Evolutionary conservation across 306 rosid genomes (phyloP).

Genomic region (Morella rubra): DNA sequence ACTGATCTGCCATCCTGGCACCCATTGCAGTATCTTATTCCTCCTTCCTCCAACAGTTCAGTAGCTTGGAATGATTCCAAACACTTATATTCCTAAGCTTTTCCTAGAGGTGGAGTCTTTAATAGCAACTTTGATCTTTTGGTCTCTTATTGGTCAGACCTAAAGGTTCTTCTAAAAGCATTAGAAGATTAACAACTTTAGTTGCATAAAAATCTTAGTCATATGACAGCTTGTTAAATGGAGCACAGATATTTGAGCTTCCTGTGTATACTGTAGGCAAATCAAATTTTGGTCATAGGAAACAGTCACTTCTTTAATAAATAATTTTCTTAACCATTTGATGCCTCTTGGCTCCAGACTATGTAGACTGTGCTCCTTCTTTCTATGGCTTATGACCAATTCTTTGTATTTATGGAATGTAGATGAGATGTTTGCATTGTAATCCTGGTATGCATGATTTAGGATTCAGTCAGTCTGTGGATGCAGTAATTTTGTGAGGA

Average conservation of each 20-base stretch:
- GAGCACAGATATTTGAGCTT: background rate
- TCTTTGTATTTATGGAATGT: background rate
- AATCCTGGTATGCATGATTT: background rate
- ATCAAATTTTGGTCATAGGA: background rate
- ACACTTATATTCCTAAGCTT: background rate
- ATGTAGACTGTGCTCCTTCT: background rate
- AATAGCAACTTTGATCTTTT: conserved; percentile 1
- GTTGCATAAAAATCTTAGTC: background rate
- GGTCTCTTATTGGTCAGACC: background rate
- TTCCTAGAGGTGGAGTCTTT: background rate
- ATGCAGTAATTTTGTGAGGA: background rate
- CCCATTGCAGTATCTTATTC: background rate
- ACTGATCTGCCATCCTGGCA: background rate
- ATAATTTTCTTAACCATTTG: background rate
- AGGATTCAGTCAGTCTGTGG: background rate
- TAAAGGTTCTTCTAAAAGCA: background rate
- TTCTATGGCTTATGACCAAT: background rate
- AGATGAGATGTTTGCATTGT: background rate
- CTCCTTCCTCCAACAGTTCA: background rate
- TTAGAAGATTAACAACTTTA: background rate
- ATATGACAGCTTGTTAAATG: background rate
- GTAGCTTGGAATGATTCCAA: conserved; percentile 5
- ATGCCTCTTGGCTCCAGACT: background rate
- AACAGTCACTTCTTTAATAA: background rate
- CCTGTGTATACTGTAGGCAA: background rate